Base-by-base conservation (phyloP, 1,284 basidiomycete genomes). In the Lentinus polychrous region DNA sequence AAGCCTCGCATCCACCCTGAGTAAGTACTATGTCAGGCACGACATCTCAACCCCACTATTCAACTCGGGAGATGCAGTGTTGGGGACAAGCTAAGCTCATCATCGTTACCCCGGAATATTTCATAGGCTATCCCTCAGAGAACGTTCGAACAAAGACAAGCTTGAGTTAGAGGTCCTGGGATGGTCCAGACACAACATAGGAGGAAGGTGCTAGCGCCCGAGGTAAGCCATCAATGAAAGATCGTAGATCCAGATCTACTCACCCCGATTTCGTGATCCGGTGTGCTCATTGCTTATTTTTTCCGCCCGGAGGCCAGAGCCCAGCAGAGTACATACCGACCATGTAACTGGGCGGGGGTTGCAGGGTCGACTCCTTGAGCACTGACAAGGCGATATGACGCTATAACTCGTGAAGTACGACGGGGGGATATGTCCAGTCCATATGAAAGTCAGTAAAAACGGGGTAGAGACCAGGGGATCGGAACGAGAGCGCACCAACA, bases 161-260 rank as follows among this genome's bases (percentile, higher is more conserved):
- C n/a, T 37, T 37, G 35, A 18, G 39, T 20, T 23, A 20, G 39
- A 8, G 20, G 22, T 14, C 7, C 12, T 23, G 39, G 39, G 22
- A 40, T 40, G 39, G 39, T 40, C 39, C 39, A 40, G 39, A 40
- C 39, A 40, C 10, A 22, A 40, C 39, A 40, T 12, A 40, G 17
- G 22, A 8, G 22, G 18, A 22, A 40, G 39, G 20, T 22, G 7
- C 39, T 7, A 17, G 20, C 39, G 20, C 20, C 6, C 39, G 22
- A 23, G 10, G 12, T 27, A 27, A 27, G 27, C 27, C 27, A 27
- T 27, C 27, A 27, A 27, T 27, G 27, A 27, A 22, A 14, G 22
- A 40, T 20, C 39, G 39, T 23, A 17, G 39, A 40, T 40, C 39
- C 39, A 40, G 39, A 40, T 40, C 14, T 40, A 22, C 39, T 12